phyloP scores from a whole-genome alignment of 192 early-diverging fungal species.

The Backusella australiensis region DNA sequence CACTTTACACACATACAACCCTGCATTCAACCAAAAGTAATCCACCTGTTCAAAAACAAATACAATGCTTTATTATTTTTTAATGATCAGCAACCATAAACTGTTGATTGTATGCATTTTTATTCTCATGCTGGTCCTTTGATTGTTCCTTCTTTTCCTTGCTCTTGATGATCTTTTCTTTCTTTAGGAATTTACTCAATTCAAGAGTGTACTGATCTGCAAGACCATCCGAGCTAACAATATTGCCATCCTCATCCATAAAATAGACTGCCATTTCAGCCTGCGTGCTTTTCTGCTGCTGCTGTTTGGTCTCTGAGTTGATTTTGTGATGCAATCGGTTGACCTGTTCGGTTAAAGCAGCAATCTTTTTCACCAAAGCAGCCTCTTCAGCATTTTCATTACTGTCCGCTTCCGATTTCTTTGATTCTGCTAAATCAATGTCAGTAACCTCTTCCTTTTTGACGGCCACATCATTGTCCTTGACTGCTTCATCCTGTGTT shows the following conservation, averaged over 20 bases:
- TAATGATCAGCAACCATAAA: background rate
- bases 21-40: no score
- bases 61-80: background rate
- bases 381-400: no score
- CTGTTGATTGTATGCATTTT: conserved; percentile 11
- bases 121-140: conserved; percentile 16
- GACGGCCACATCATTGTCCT: background rate
- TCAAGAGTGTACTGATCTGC: background rate
- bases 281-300: background rate
- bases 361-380: background rate
- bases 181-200: background rate
- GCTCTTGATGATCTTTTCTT: background rate
- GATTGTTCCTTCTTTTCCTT: background rate
- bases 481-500: background rate
- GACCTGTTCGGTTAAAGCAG: conserved; percentile 8
- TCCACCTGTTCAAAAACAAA: no score
- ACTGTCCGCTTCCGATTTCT: background rate
- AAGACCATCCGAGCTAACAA: conserved; percentile 2
- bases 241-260: conserved; percentile 11
- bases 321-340: background rate
- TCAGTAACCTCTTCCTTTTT: background rate
- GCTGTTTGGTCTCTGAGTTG: background rate
- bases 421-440: background rate
- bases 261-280: background rate
- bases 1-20: no score